Evolutionary conservation across 1,284 basidiomycete genomes (phyloP), one percentile per base, ranked within the genome.

Genomic region (Sanghuangporus sanghuang): DNA sequence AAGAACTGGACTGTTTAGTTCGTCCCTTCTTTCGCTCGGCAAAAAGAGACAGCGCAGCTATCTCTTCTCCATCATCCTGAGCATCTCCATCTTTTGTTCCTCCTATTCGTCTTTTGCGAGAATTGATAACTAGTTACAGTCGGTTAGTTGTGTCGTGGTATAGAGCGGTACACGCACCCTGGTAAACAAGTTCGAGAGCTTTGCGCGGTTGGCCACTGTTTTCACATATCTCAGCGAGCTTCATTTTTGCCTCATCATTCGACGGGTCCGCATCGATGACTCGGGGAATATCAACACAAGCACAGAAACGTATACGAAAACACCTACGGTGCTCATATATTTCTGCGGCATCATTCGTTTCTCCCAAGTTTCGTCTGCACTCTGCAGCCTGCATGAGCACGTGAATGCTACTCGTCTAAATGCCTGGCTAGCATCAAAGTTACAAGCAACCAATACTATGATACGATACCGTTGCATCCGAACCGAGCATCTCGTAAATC

Each of bases 151-250:
- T 50, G 40, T 53, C 1, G 39, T 39, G 38, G 3, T 27, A 9
- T 50, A 21, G 32, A 21, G 18, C 38, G n/a, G 8, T 11, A 21
- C 8, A 64, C 73, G 38, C 67, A 92, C 93, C 92, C 81, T 96
- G 87, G 62, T 92, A 89, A 2, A 98, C 92, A 1, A 96, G 77
- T 23, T 92, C 87, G 0, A 97, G 79, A 0, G 96, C 96, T 71
- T 90, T 90, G 16, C 88, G 80, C 3, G 90, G 87, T 68, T 95
- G 85, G 49, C 90, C 87, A 67, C 90, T 75, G 18, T 88, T 85
- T 73, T 98, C 96, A 67, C 93, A 93, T 18, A 96, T 86, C 65
- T 93, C 92, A 0, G 96, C 96, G 0, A 98, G 81, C 67, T 91
- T 89, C 83, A 95, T 88, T 73, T 93, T 93, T 6, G 88, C 88